These are phyloP conservation scores for Rhododendron kiyosumense DNA, from an alignment of 148 eudicot species.

Conservation along the genomic window DNA sequence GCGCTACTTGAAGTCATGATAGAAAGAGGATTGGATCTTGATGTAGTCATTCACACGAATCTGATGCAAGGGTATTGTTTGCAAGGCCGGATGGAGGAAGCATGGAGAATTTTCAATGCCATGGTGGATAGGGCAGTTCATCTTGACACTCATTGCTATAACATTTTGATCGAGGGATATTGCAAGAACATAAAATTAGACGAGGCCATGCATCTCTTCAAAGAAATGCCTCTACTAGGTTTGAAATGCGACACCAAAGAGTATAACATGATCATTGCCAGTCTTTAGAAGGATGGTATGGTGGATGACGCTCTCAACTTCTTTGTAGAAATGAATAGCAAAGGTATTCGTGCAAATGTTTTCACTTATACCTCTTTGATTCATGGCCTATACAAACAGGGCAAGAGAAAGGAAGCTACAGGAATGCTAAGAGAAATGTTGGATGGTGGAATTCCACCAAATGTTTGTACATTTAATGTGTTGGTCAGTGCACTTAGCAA, in stretches of 20 bases:
- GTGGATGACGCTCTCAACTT: slow-evolving; percentile 1
- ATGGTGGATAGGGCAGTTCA: background rate
- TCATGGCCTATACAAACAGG: background rate
- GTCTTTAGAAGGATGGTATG: background rate
- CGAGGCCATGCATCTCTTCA: slow-evolving; percentile 7
- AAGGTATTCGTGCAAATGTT: background rate
- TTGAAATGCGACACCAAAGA: background rate
- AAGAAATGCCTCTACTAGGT: background rate
- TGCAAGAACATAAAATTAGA: slow-evolving; percentile 10
- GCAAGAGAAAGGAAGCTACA: background rate
- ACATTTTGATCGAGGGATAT: slow-evolving; percentile 10
- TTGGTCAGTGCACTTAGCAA: slow-evolving; percentile 3
- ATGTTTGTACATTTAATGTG: background rate
- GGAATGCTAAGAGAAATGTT: background rate
- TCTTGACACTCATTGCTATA: background rate
- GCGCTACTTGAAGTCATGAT: background rate
- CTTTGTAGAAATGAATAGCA: background rate
- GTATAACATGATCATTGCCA: no score
- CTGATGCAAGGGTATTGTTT: slow-evolving; percentile 9
- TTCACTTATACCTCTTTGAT: slow-evolving; percentile 8
- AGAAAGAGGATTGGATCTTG: background rate
- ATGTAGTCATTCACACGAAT: background rate
- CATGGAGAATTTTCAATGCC: background rate
- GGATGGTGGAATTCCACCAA: background rate
- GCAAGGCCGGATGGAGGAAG: slow-evolving; percentile 7